Evolutionary conservation across 345 rosid genomes (phyloP).

Genomic region (Brassica rapa): DNA sequence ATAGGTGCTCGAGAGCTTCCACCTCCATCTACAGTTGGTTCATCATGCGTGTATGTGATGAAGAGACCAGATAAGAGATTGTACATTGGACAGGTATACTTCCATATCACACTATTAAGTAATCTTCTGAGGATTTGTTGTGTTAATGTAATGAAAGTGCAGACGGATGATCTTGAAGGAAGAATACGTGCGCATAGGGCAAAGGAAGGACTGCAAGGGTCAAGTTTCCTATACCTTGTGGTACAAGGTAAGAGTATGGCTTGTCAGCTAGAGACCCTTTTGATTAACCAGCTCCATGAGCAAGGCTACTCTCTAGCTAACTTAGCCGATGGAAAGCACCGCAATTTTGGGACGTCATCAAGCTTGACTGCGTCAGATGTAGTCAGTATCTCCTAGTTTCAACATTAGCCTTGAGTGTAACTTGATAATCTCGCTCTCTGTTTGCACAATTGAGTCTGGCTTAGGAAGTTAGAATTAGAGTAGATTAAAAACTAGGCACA

Average conservation of each 20-base stretch:
- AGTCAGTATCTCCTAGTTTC: slow-evolving; percentile 38
- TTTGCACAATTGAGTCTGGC: slow-evolving; percentile 8
- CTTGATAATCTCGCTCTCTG: not conserved
- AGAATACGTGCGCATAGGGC: slow-evolving; percentile 66
- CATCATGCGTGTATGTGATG: slow-evolving; percentile 91
- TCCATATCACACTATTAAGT: not conserved
- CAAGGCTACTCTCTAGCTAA: slow-evolving; percentile 69
- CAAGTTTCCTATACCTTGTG: slow-evolving; percentile 69
- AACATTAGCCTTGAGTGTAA: not conserved
- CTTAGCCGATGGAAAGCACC: slow-evolving; percentile 87
- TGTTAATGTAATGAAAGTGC: slow-evolving; percentile 29
- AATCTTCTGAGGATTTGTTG: slow-evolving; percentile 12
- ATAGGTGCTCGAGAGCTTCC: slow-evolving; percentile 84
- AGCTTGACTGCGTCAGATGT: slow-evolving; percentile 40
- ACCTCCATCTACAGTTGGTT: slow-evolving; percentile 87
- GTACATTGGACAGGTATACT: slow-evolving; percentile 81
- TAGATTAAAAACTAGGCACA: not conserved
- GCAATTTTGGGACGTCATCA: slow-evolving; percentile 69
- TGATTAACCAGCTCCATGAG: slow-evolving; percentile 74
- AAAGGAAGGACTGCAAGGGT: slow-evolving; percentile 67
- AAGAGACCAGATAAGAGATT: slow-evolving; percentile 68
- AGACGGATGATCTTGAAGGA: slow-evolving; percentile 96
- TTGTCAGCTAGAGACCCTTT: slow-evolving; percentile 90
- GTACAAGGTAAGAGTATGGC: slow-evolving; percentile 94
- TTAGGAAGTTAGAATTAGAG: slow-evolving; percentile 16